A percentile compares a stretch with the other conserved stretches of the same genome.
These are phyloP conservation scores for Phyllostachys edulis DNA, from an alignment of 176 grass and related monocot species.

Conservation along the genomic window DNA sequence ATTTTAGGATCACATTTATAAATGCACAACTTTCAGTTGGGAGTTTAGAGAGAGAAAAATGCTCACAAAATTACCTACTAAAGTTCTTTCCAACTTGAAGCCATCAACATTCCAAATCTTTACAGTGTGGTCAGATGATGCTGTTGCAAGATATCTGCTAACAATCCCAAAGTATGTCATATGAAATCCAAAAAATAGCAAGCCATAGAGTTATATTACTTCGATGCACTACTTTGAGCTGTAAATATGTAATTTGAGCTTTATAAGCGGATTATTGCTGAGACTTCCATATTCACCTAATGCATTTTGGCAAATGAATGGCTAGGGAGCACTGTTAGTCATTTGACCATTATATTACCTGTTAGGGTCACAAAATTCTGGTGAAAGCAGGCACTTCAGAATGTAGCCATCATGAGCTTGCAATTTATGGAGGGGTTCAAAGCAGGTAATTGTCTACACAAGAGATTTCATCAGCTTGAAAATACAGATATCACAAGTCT, in stretches of 20 bases:
- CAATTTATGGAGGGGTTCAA: conserved; percentile 74
- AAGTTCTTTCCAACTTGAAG: conserved; percentile 83
- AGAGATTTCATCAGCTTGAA: conserved; percentile 12
- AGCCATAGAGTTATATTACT: not conserved
- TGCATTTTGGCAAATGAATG: conserved; percentile 15
- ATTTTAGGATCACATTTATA: not conserved
- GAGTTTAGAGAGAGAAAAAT: not conserved
- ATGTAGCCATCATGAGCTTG: conserved; percentile 90
- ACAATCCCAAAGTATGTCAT: not conserved
- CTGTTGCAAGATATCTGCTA: conserved; percentile 93
- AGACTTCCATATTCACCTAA: not conserved
- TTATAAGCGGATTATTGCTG: not conserved
- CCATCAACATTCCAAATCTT: conserved; percentile 99
- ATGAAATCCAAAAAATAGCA: not conserved
- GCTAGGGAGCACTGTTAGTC: not conserved
- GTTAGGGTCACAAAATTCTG: conserved; percentile 87
- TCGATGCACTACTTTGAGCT: not conserved
- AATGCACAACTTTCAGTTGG: not conserved
- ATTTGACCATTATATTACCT: conserved; percentile 38
- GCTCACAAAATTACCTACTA: conserved; percentile 51
- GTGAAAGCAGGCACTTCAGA: conserved; percentile 90
- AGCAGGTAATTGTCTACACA: conserved; percentile 70
- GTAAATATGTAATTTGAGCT: not conserved
- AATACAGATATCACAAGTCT: not conserved
- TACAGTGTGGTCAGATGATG: conserved; percentile 83